These are phyloP conservation scores for Tricholoma furcatifolium DNA, from an alignment of 768 basidiomycete species.

Conservation along the genomic window DNA sequence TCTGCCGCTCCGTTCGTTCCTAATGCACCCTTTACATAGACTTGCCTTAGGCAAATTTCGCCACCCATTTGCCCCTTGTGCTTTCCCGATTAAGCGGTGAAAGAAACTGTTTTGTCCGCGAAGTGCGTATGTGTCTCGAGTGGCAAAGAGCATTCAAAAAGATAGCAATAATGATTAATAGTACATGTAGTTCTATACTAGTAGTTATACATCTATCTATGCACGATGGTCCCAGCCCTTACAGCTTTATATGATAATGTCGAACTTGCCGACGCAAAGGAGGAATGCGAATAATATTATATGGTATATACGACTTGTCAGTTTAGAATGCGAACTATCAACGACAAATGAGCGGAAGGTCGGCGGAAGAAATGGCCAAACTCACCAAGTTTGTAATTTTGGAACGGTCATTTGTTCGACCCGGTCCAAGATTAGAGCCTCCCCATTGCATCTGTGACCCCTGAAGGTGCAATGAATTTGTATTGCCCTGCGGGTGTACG, in stretches of 20 bases:
- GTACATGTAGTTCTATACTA: slow-evolving; percentile 7
- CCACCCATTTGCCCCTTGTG: background rate
- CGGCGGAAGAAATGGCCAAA: slow-evolving; percentile 20
- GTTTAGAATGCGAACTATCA: slow-evolving; percentile 21
- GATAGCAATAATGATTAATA: slow-evolving; percentile 5
- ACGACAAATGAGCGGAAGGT: slow-evolving; percentile 1
- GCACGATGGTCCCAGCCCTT: slow-evolving; percentile 16
- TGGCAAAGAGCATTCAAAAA: background rate
- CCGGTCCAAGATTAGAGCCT: slow-evolving; percentile 21
- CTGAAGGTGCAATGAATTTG: too few species aligned
- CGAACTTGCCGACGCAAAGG: background rate
- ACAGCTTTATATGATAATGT: background rate
- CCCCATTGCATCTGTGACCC: slow-evolving; percentile 30
- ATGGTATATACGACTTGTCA: background rate
- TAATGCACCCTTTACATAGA: background rate
- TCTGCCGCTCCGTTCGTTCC: background rate
- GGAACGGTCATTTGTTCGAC: slow-evolving; percentile 25
- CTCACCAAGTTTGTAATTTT: slow-evolving; percentile 29
- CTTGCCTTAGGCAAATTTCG: background rate
- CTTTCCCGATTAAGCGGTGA: background rate
- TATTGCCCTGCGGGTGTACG: slow-evolving; percentile 24
- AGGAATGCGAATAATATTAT: background rate
- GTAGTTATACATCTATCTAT: slow-evolving; percentile 15
- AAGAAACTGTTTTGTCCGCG: too few species aligned
- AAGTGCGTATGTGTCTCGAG: too few species aligned